Conservation (phyloP, 1,284 basidiomycete species). For the Ustilago shanxiensis region DNA sequence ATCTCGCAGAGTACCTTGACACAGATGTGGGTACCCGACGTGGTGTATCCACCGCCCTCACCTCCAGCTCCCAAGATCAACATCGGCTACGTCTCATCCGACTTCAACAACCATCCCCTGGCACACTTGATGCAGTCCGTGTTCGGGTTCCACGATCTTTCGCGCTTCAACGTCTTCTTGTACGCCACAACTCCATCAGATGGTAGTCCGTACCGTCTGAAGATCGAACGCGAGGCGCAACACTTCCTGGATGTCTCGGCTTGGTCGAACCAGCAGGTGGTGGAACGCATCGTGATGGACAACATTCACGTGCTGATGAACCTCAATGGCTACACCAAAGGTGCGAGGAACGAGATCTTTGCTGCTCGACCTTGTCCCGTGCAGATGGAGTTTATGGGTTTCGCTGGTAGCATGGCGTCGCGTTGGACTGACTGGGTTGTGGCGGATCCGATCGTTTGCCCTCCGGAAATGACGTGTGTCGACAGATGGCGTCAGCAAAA, state of each 20-base stretch:
- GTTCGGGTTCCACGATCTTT: conserved; percentile 74
- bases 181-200: conserved; percentile 76
- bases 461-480: conserved; percentile 72
- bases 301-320: conserved; percentile 76
- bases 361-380: conserved; percentile 76
- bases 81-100: conserved; percentile 76
- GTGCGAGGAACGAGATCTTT: conserved; percentile 77
- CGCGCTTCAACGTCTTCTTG: conserved; percentile 74
- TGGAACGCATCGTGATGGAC: conserved; percentile 73
- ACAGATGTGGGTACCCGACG: conserved; percentile 74
- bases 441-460: conserved; percentile 74
- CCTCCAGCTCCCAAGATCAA: conserved; percentile 74
- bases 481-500: conserved; percentile 71
- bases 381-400: conserved; percentile 75
- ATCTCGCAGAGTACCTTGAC: conserved; percentile 74
- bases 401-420: conserved; percentile 74
- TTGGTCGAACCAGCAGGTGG: conserved; percentile 72
- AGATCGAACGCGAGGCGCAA: conserved; percentile 74
- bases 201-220: conserved; percentile 74
- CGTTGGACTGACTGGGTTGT: conserved; percentile 78
- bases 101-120: conserved; percentile 77
- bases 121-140: conserved; percentile 78
- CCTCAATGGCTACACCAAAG: conserved; percentile 78
- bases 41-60: conserved; percentile 75
- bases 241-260: conserved; percentile 75